Evolutionary conservation across 208 protist genomes (phyloP), one percentile per base, ranked within the genome.

Genomic region (Porcisia hertigi): DNA sequence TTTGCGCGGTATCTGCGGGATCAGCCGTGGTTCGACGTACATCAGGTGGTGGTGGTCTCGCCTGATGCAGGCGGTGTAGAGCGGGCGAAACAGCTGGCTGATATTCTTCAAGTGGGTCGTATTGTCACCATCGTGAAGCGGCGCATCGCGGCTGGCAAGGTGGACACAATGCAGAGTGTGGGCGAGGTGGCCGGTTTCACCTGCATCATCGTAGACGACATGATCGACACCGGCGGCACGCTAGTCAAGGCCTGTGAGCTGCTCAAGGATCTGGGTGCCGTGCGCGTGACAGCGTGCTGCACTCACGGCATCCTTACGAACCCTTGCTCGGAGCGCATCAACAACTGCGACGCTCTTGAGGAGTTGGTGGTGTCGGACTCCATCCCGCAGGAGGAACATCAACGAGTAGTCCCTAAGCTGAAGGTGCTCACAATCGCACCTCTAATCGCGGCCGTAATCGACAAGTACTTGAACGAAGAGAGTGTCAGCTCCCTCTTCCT

Each of bases 71-170:
- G 98, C 69, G 98, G 98, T 79, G 96, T 99, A 43, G 92, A 95
- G 81, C 86, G 98, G 16, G 97, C 97, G 18, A 90, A 97, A 67
- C 82, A 88, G 58, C 79, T 99, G 16, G 93, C 96, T 25, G 92
- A 98, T 76, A 92, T 91, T 30, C 86, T 99, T 4, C 81, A 90
- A 47, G 92, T 96, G 58, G 87, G 81, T 34, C 85, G 88, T 69
- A 91, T 99, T 69, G 98, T 97, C n/a, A 98, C 97, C 30, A 98
- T 99, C 64, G 87, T 98, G 63, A 98, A 98, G 83, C 90, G 97
- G 20, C 81, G 97, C 63, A 90, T 90, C 54, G 85, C 86, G 3
- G 88, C 92, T 8, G 96, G 95, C 14, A 81, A 93, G 59, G 88
- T 94, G 23, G 86, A 94, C 53, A 95, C 87, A 25, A 94, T 98